A percentile compares a stretch with the other conserved stretches of the same genome.
These are phyloP conservation scores for Trichophyton simii DNA, from an alignment of 2,329 filamentous ascomycete species.

Conservation along the genomic window DNA sequence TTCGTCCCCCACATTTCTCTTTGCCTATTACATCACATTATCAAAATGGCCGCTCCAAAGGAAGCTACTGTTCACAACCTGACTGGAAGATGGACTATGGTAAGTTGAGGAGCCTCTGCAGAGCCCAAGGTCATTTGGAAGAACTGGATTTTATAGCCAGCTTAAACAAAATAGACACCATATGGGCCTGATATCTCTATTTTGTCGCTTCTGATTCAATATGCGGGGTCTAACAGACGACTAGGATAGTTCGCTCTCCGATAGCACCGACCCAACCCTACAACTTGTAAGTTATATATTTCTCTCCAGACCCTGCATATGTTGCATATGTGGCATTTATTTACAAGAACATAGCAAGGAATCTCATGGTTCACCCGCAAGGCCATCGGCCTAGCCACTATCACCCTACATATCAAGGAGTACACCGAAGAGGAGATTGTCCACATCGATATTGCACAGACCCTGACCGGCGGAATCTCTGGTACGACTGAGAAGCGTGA, in stretches of 20 bases:
- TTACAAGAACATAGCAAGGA: constrained; percentile 42
- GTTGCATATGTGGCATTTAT: neutral
- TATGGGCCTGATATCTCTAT: neutral
- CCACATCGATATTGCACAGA: constrained; percentile 62
- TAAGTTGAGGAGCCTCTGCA: constrained; percentile 28
- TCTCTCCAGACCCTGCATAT: neutral
- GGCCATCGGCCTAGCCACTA: constrained; percentile 53
- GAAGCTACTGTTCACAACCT: constrained; percentile 56
- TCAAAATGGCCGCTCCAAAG: constrained; percentile 56
- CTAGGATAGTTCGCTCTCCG: constrained; percentile 65
- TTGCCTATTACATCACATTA: constrained; percentile 13
- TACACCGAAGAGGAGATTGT: constrained; percentile 36
- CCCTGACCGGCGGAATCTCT: constrained; percentile 56
- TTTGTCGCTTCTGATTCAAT: neutral
- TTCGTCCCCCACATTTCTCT: neutral
- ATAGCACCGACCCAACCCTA: constrained; percentile 55
- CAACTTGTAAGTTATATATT: constrained; percentile 36
- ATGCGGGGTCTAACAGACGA: constrained; percentile 1
- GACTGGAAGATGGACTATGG: constrained; percentile 57
- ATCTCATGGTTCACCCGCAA: constrained; percentile 61
- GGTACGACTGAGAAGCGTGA: constrained; percentile 49
- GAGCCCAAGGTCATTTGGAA: neutral
- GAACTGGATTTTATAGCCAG: neutral
- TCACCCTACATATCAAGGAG: constrained; percentile 53
- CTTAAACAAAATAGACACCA: neutral